Percentiles rank a stretch among this genome's conserved stretches.
Evolutionary conservation across 345 rosid genomes (phyloP).

Genomic region (Durio zibethinus): DNA sequence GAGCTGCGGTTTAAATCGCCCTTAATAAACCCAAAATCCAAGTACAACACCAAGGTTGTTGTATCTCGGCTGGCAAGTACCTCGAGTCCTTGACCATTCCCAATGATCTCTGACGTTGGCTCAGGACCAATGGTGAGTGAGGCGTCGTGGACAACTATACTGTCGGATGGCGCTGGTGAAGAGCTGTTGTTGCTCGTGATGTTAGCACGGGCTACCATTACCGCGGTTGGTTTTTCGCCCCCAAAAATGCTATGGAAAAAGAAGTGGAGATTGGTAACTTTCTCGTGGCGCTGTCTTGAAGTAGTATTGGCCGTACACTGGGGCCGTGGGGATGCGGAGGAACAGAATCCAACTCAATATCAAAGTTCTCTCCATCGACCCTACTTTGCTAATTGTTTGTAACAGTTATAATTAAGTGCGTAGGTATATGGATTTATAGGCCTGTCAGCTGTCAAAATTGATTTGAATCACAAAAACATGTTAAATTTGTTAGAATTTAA

Average conservation of each 20-base stretch:
- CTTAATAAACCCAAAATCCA: constrained; percentile 23
- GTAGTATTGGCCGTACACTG: not conserved
- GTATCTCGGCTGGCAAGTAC: constrained; percentile 16
- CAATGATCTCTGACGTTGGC: constrained; percentile 17
- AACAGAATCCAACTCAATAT: not conserved
- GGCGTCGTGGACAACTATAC: constrained; percentile 17
- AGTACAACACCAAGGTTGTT: constrained; percentile 13
- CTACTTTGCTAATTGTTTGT: too few relatives aligned
- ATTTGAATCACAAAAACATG: too few relatives aligned
- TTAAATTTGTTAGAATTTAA: too few relatives aligned
- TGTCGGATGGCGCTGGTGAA: not conserved
- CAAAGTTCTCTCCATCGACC: not conserved
- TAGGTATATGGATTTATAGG: too few relatives aligned
- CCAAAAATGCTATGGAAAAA: not conserved
- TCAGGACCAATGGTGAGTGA: constrained; percentile 27
- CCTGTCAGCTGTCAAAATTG: too few relatives aligned
- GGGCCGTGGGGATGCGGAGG: not conserved
- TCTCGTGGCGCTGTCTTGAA: constrained; percentile 18
- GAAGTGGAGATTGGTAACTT: constrained; percentile 26
- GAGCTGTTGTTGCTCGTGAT: not conserved
- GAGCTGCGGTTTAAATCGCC: constrained; percentile 32
- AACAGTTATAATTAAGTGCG: too few relatives aligned
- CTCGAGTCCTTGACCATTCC: constrained; percentile 26
- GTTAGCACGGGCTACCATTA: not conserved
- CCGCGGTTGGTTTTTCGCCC: not conserved